Conservation (phyloP, 495 filamentous ascomycete genomes). For the Hypoxylon crocopeplum region DNA sequence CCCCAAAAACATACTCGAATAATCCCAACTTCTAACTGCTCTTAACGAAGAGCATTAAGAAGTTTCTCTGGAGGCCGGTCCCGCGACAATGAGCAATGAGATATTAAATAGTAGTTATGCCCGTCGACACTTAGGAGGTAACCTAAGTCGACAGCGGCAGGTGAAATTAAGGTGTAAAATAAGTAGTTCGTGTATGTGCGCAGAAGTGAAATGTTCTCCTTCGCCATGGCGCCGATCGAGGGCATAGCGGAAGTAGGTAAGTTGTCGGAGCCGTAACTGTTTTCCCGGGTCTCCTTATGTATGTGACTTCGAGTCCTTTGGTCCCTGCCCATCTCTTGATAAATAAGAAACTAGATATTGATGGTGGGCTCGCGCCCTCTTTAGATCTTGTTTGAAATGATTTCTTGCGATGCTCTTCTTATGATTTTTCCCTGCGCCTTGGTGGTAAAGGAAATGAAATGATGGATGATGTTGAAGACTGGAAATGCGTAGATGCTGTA, state of each 20-base stretch:
- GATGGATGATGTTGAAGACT: neutral
- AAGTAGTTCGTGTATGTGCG: slow-evolving; percentile 16
- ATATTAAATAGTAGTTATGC: slow-evolving; percentile 26
- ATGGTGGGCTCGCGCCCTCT: slow-evolving; percentile 40
- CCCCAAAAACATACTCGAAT: neutral
- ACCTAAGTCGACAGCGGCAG: neutral
- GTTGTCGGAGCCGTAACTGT: slow-evolving; percentile 27
- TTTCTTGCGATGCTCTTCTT: slow-evolving; percentile 27
- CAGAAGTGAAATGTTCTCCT: slow-evolving; percentile 22
- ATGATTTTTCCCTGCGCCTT: slow-evolving; percentile 5
- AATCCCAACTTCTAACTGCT: slow-evolving; percentile 15
- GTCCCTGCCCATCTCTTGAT: slow-evolving; percentile 31
- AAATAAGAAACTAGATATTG: slow-evolving; percentile 29
- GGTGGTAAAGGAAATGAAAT: slow-evolving; percentile 11
- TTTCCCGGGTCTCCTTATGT: slow-evolving; percentile 34
- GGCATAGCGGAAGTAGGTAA: neutral
- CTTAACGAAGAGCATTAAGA: slow-evolving; percentile 9
- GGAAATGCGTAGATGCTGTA: slow-evolving; percentile 14
- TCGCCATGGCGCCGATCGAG: slow-evolving; percentile 19
- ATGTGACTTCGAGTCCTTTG: slow-evolving; percentile 27
- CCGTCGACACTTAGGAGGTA: neutral
- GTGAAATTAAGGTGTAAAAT: slow-evolving; percentile 12
- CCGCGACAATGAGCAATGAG: slow-evolving; percentile 28
- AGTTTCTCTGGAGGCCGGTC: slow-evolving; percentile 25
- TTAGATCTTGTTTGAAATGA: slow-evolving; percentile 35